Base-by-base conservation (phyloP, 2,329 filamentous ascomycete genomes). In the Hortaea sp. region DNA sequence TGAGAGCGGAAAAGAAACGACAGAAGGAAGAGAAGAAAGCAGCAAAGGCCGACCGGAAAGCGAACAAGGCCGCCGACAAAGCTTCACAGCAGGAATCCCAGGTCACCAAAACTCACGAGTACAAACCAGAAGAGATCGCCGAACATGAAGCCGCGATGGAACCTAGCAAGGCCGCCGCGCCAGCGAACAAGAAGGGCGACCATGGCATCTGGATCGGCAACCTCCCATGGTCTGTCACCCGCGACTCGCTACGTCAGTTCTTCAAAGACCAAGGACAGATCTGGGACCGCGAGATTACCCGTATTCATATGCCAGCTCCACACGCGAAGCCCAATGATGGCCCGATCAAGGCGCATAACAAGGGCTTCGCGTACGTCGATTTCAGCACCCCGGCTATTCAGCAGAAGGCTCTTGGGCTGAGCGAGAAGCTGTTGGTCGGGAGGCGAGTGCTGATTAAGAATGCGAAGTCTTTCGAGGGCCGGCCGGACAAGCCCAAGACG, bases 171-270 rank as follows among this genome's bases (percentile, higher is more conserved):
- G 37, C 46, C 3, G 39, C 47, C 12, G 41, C 52, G 29, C 41
- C 52, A 68, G 45, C 69, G 73, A 56, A 46, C n/a, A 44, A 29
- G 35, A 82, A 87, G 49, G 92, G 88, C 7, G 81, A 85, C 12
- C 81, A 88, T 66, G 87, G 88, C 51, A 79, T 98, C 54, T 98
- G 92, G 92, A 86, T 98, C 57, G 92, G 94, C 58, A 98, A 98
- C 67, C 69, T 98, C 52, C 79, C 85, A n/a, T 98, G 90, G 73
- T 79, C 78, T 41, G 73, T 84, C 37, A 92, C 84, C 39, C 81
- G 84, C 49, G 71, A 78, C 9, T 81, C 88, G 51, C 70, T 98
- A 42, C 81, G 83, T 59, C 77, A 76, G 50, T 97, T 94, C 76
- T 70, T 98, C n/a, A 76, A 83, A 31, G 77, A 81, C 34, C 79